These are phyloP conservation scores for Oemleria cerasiformis DNA, from an alignment of 306 rosid species.

Conservation along the genomic window DNA sequence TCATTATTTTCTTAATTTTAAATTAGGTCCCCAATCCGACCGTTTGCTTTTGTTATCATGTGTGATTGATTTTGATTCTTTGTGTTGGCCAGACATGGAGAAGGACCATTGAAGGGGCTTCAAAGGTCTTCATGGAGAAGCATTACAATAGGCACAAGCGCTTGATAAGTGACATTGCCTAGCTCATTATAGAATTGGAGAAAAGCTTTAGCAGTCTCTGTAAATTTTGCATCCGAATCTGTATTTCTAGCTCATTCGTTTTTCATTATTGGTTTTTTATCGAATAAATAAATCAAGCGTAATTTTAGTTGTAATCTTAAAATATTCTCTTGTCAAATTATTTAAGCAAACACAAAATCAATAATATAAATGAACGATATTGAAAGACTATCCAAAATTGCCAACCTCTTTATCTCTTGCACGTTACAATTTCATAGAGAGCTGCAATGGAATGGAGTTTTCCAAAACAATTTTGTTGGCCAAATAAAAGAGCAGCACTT, in stretches of 20 bases:
- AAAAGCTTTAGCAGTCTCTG: background rate
- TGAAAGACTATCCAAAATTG: background rate
- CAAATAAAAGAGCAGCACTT: conserved; percentile 9
- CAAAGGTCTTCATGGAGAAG: conserved; percentile 74
- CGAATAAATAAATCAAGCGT: background rate
- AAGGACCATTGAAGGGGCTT: conserved; percentile 75
- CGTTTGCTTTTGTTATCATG: background rate
- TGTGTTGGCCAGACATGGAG: conserved; percentile 66
- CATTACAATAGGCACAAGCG: conserved; percentile 82
- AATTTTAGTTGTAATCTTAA: background rate
- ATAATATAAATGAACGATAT: too few species aligned
- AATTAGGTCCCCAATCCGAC: too few species aligned
- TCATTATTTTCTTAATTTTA: too few species aligned
- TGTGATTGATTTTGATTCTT: too few species aligned
- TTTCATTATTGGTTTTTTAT: background rate
- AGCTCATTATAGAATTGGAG: background rate
- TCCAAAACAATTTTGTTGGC: conserved; percentile 12
- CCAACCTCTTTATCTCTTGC: background rate
- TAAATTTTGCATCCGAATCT: conserved; percentile 1
- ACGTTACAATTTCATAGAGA: background rate
- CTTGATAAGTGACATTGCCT: conserved; percentile 67
- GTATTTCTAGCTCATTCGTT: background rate
- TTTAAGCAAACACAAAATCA: background rate
- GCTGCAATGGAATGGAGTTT: background rate
- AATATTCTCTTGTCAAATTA: background rate